Evolutionary conservation across 495 filamentous ascomycete genomes (phyloP), one percentile per base, ranked within the genome.

Genomic region (Wilcoxina mikolae): DNA sequence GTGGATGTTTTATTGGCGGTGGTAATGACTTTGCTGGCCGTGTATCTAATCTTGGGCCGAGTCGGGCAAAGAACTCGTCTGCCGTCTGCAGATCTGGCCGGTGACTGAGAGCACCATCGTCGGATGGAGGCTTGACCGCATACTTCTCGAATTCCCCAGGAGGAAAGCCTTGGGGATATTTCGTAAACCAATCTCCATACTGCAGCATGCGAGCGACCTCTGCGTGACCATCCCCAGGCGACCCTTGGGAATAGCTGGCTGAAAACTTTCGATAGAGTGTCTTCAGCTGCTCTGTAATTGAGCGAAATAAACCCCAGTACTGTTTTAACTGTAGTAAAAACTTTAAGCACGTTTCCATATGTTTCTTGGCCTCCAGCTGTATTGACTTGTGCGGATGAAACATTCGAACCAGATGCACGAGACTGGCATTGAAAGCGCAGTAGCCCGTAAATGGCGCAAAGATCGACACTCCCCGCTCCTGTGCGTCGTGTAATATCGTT

Each of bases 271-370:
- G 78, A 67, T 93, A 98, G 54, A 91, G 80, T 54, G 91, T 85
- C 55, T 90, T 89, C 25, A 95, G 75, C 65, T 90, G 93, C 62
- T 95, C 87, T 1, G 84, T 82, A 79, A 95, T 90, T 68, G 84
- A 94, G 65, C 93, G 86, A 66, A 95, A 95, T 80, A 95, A 88
- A 52, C 89, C 91, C 91, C 91, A 98, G 65, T 91, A 87, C 56
- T 83, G 84, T 71, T 93, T 95, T 83, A 95, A 91, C 67, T 90
- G 90, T 57, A 80, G 80, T 23, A 98, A 72, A 57, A 93, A 98
- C 60, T 83, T 82, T 57, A 95, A 82, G 39, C 94, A 95, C 54
- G 80, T 84, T 2, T 83, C 80, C n/a, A 95, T 76, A 64, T 94
- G 85, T 60, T 82, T 79, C 69, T 89, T 94, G 24, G 86, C 84